Base-by-base conservation (phyloP, 108 stramenopile species). In the Nannochloropsis gaditana region DNA sequence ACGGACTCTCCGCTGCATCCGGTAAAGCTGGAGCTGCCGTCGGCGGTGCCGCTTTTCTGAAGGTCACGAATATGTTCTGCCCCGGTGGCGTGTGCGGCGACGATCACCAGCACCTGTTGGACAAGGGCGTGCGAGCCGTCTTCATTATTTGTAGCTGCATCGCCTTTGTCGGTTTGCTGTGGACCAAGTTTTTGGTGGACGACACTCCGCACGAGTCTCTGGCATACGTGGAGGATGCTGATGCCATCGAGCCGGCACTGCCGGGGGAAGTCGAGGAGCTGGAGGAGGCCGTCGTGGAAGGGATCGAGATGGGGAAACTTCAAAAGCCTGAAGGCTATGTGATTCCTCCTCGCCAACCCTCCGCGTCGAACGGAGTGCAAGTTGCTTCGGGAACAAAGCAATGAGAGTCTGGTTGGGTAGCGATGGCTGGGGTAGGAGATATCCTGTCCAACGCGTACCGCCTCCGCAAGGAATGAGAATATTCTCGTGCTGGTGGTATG, bases 11-110 rank as follows among this genome's bases (percentile, higher is more conserved):
- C 2, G 92, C 92, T 5, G 92, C 92, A 3, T 85, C 83, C 5
- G 92, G 92, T 45, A 92, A 92, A 47, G 80, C 90, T 19, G 92
- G 92, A 10, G 92, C 91, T 41, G 41, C 41, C 31, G 41, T 80
- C 11, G 80, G 80, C 5, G 80, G 31, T 15, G 59, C 59, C n/a
- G 59, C 59, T 6, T 73, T 73, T 73, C n/a, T 73, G 59, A n/a
- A 73, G 59, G n/a, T 73, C 59, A 73, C 59, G 19, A 73, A 73
- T n/a, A 73, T 73, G 59, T 73, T n/a, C n/a, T 73, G 59, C 59
- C 19, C n/a, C 19, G n/a, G 59, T 15, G 59, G 59, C 19, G n/a
- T 15, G 59, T 73, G 59, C n/a, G 59, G 59, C 59, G 19, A n/a
- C 19, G 59, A 73, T 73, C 31, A 31, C 31, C 19, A 15, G 15